Conservation (phyloP, 257 asterid genomes). For the Fraxinus pennsylvanica region DNA sequence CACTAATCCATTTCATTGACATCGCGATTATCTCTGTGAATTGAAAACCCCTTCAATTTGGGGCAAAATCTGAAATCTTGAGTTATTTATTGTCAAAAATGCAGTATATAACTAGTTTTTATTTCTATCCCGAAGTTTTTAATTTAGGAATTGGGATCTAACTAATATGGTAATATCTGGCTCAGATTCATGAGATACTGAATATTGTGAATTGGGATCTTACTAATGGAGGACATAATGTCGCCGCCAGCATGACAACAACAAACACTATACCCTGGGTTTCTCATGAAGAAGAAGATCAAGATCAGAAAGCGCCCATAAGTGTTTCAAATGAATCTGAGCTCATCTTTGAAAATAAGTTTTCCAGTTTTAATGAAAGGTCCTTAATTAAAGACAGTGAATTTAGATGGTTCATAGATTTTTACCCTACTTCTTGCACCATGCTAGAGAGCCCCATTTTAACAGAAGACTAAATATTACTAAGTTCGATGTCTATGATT, state of each 20-base stretch:
- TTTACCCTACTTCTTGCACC: constrained; percentile 47
- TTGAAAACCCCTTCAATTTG: too few species aligned
- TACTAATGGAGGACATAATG: not conserved
- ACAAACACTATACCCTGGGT: constrained; percentile 20
- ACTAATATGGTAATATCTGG: too few species aligned
- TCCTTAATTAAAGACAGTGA: constrained; percentile 33
- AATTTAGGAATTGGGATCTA: too few species aligned
- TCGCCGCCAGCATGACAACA: constrained; percentile 1
- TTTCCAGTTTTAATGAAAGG: constrained; percentile 30
- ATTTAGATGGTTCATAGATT: constrained; percentile 71
- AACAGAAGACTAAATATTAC: constrained; percentile 35
- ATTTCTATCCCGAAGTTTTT: too few species aligned
- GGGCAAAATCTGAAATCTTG: too few species aligned
- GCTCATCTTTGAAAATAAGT: constrained; percentile 32
- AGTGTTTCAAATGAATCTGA: constrained; percentile 25
- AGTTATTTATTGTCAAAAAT: too few species aligned
- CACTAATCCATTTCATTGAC: too few species aligned
- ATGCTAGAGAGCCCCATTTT: constrained; percentile 64
- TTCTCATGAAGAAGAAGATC: constrained; percentile 31
- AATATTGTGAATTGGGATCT: too few species aligned
- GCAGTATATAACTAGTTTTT: too few species aligned
- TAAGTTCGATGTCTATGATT: constrained; percentile 51
- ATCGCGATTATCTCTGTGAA: too few species aligned
- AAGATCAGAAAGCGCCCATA: constrained; percentile 35
- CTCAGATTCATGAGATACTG: too few species aligned